Evolutionary conservation across 257 asterid genomes (phyloP), one percentile per base, ranked within the genome.

Genomic region (Phtheirospermum japonicum): DNA sequence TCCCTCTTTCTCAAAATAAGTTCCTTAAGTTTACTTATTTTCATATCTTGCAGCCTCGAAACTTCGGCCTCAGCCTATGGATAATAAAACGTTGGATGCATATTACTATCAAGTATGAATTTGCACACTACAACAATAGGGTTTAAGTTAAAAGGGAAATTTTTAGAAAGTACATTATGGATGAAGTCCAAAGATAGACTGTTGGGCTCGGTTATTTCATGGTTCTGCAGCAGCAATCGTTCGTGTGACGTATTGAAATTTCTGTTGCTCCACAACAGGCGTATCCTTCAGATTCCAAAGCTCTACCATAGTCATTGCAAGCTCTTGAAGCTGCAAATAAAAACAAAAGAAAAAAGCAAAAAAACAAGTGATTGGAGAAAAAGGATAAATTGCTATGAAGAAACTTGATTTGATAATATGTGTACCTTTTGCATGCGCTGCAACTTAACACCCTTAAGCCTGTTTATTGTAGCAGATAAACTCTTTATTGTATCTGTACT

Each of bases 221-320:
- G 54, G n/a, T 73, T 85, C 97, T 53, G 86, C 75, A 72, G 86
- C 94, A 46, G 91, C 94, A 74, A 85, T 76, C 43, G 75, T 70
- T 45, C 77, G 52, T 9, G 81, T 85, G 56, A 84, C 84, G 64
- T 81, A 75, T 63, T 85, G 90, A 73, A 83, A 89, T 61, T 42
- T 74, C 14, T 75, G 81, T 64, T 85, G 96, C 77, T 89, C 97
- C 76, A 74, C 87, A 33, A 62, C 72, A 50, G 95, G 91, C 51
- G 90, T 83, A 71, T 88, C 95, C 95, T 88, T 88, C 76, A 91
- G 77, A 66, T 73, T 82, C 98, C 95, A 91, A 40, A 91, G 88
- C 78, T 91, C 95, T 9, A 86, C 79, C 86, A 86, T 75, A 77
- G 92, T 67, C 63, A 87, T 86, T 33, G 87, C 95, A 75, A 86